Percentiles rank a stretch among this genome's conserved stretches.
Evolutionary conservation across 768 basidiomycete species (phyloP).

Genomic region (Lyophyllum decastes): DNA sequence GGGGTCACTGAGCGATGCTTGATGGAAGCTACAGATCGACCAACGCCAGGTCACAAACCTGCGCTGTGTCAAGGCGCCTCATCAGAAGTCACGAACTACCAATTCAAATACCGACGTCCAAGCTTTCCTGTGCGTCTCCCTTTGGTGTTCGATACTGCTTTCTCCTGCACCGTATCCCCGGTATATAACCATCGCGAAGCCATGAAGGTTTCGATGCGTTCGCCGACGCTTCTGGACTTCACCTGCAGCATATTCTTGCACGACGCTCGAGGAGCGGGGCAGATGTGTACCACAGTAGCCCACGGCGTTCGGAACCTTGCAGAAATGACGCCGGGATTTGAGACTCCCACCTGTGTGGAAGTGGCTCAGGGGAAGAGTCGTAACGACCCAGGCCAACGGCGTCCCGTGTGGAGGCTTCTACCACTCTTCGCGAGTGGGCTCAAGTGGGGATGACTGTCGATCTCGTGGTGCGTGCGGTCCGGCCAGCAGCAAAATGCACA

Average conservation of each 20-base stretch:
- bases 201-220: constrained; percentile 56
- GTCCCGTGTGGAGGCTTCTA: constrained; percentile 42
- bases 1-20: constrained; percentile 3
- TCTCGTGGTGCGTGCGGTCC: constrained; percentile 1
- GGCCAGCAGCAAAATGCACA: neutral
- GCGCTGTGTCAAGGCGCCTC: constrained; percentile 30
- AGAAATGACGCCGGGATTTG: constrained; percentile 56
- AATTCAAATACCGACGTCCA: neutral
- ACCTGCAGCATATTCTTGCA: constrained; percentile 22
- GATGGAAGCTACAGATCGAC: constrained; percentile 5
- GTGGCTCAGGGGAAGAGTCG: constrained; percentile 40
- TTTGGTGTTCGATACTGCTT: constrained; percentile 15
- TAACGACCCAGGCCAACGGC: constrained; percentile 39
- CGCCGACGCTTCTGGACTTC: constrained; percentile 53
- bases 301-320: constrained; percentile 54
- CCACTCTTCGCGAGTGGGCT: constrained; percentile 6
- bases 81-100: constrained; percentile 8
- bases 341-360: constrained; percentile 21
- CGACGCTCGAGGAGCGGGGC: constrained; percentile 16
- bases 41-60: constrained; percentile 11
- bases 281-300: constrained; percentile 33
- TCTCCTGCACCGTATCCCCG: constrained; percentile 5
- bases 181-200: constrained; percentile 38
- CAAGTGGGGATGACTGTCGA: neutral
- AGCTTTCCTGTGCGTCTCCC: constrained; percentile 34